A percentile compares a stretch with the other conserved stretches of the same genome.
These are phyloP conservation scores for Peronospora destructor DNA, from an alignment of 352 stramenopile genomes.

Conservation along the genomic window DNA sequence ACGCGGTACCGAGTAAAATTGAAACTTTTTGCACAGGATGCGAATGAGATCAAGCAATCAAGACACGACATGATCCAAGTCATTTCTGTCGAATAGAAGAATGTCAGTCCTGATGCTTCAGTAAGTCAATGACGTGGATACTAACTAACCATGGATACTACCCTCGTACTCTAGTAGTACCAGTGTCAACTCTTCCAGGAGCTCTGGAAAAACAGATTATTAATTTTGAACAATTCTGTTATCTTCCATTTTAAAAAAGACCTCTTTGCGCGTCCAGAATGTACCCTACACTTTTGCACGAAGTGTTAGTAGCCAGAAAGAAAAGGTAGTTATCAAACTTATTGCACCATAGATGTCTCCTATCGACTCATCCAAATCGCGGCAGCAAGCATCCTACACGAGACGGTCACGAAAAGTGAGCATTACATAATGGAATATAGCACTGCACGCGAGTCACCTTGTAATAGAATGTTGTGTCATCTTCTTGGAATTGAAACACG, in stretches of 20 bases:
- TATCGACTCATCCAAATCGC: constrained; percentile 72
- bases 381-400: constrained; percentile 60
- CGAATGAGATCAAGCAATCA: constrained; percentile 68
- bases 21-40: constrained; percentile 54
- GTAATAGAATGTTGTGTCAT: constrained; percentile 82
- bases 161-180: constrained; percentile 64
- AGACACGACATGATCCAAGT: constrained; percentile 54
- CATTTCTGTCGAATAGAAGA: constrained; percentile 43
- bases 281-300: constrained; percentile 35
- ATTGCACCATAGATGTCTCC: constrained; percentile 72
- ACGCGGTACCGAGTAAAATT: constrained; percentile 57
- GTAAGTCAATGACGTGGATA: background rate
- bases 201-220: constrained; percentile 30
- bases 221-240: background rate
- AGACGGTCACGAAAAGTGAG: background rate
- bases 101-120: background rate
- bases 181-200: constrained; percentile 70
- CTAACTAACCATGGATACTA: constrained; percentile 49
- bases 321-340: constrained; percentile 1
- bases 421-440: background rate
- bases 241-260: constrained; percentile 12
- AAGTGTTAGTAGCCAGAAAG: constrained; percentile 1
- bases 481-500: constrained; percentile 85
- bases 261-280: constrained; percentile 78
- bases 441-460: constrained; percentile 41